phyloP scores from a whole-genome alignment of 2,329 filamentous ascomycete genomes.

The Dendrostoma leiphaemia region DNA sequence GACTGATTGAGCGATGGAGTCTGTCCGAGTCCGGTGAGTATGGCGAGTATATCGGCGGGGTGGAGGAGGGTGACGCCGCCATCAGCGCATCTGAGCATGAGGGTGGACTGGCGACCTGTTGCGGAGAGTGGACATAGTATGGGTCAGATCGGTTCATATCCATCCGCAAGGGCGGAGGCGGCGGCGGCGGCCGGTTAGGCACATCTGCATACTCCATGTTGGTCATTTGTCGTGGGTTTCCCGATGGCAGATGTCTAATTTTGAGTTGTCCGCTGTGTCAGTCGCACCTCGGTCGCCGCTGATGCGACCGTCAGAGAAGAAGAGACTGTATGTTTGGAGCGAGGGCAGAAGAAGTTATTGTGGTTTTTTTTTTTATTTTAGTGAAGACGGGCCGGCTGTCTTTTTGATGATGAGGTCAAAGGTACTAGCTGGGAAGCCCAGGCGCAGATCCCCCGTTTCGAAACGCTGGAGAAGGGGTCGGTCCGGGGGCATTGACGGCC shows the following conservation, averaged over 20 bases:
- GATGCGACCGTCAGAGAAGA: no score
- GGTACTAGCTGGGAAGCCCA: background rate
- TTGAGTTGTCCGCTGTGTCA: background rate
- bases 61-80: background rate
- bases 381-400: background rate
- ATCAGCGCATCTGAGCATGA: background rate
- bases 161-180: background rate
- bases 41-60: background rate
- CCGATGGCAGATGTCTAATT: background rate
- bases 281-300: no score
- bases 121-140: background rate
- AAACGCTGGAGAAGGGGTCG: background rate
- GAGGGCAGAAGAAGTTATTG: no score
- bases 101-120: background rate
- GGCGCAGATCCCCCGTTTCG: background rate
- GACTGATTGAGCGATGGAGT: background rate
- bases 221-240: background rate
- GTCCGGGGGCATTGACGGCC: background rate
- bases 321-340: no score
- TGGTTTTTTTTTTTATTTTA: background rate
- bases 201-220: background rate
- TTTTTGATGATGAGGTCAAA: background rate
- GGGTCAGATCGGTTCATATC: background rate
- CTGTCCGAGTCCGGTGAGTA: background rate
- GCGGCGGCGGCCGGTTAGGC: background rate